Percentiles rank a stretch among this genome's conserved stretches.
These are phyloP conservation scores for Auriculariales sp. DNA, from an alignment of 768 basidiomycete species.

Conservation along the genomic window DNA sequence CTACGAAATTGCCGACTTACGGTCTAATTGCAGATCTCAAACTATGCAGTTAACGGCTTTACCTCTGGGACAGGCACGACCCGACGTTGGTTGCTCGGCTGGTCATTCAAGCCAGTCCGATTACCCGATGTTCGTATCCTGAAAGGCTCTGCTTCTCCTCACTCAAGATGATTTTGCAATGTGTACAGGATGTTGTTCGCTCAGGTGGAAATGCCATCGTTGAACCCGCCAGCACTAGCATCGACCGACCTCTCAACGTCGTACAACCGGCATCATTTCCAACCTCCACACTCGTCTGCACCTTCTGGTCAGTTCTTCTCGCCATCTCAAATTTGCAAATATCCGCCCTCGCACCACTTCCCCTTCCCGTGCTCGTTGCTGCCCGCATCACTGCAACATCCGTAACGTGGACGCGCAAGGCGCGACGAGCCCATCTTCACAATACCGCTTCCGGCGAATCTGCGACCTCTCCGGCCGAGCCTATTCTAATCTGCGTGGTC, in stretches of 20 bases:
- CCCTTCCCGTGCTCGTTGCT: not conserved
- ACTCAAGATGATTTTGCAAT: too few species aligned
- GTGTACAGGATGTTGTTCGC: not conserved
- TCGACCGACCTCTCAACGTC: not conserved
- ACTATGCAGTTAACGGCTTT: slow-evolving; percentile 77
- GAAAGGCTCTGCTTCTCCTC: not conserved
- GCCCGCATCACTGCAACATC: not conserved
- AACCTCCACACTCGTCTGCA: too few species aligned
- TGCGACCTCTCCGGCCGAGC: not conserved
- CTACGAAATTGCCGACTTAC: not conserved
- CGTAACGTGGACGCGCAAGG: not conserved
- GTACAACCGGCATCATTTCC: too few species aligned
- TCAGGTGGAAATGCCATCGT: not conserved
- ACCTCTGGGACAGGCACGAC: slow-evolving; percentile 82
- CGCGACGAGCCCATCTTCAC: not conserved
- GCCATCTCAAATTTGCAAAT: not conserved
- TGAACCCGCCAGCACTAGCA: not conserved
- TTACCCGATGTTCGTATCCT: slow-evolving; percentile 77
- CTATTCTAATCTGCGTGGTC: not conserved
- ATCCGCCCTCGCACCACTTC: not conserved
- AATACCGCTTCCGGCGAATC: not conserved
- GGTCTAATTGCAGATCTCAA: slow-evolving; percentile 51
- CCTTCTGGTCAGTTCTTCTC: too few species aligned
- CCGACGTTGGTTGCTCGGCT: slow-evolving; percentile 81
- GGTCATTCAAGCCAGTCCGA: slow-evolving; percentile 55